Conservation (phyloP, 2,329 filamentous ascomycete species). For the Colletotrichum simmondsii region DNA sequence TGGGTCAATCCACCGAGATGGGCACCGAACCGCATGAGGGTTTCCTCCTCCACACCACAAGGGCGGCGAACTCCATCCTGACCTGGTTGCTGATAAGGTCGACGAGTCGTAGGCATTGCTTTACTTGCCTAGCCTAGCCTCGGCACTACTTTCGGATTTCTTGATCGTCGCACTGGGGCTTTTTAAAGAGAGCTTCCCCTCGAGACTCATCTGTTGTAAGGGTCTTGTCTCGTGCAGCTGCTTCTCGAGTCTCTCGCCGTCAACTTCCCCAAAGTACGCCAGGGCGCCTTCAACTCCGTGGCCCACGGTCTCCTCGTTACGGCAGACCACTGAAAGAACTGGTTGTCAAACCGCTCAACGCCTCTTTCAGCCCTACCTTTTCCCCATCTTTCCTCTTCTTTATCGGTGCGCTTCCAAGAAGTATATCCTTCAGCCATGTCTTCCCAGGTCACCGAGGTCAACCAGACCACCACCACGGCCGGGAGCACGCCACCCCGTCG, state of each 20-base stretch:
- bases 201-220: not conserved
- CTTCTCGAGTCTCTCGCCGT: constrained; percentile 16
- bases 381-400: not conserved
- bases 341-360: constrained; percentile 3
- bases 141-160: constrained; percentile 35
- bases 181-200: constrained; percentile 33
- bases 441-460: constrained; percentile 30
- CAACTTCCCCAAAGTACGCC: not conserved
- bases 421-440: constrained; percentile 22
- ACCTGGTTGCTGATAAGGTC: constrained; percentile 35
- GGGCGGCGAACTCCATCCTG: constrained; percentile 21
- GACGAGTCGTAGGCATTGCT: constrained; percentile 18
- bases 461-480: constrained; percentile 18
- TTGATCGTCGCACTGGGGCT: constrained; percentile 25
- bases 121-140: constrained; percentile 20
- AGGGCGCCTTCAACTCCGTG: constrained; percentile 22
- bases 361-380: not conserved
- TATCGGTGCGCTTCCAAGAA: constrained; percentile 1
- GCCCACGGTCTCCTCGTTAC: constrained; percentile 6
- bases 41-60: constrained; percentile 30
- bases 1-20: constrained; percentile 32
- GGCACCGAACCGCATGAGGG: constrained; percentile 28
- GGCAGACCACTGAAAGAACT: not conserved
- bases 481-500: constrained; percentile 37
- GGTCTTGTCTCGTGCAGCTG: constrained; percentile 15